A percentile compares a stretch with the other conserved stretches of the same genome.
Evolutionary conservation across 805 yeast species (phyloP).

Genomic region (Scheffersomyces stipitis): DNA sequence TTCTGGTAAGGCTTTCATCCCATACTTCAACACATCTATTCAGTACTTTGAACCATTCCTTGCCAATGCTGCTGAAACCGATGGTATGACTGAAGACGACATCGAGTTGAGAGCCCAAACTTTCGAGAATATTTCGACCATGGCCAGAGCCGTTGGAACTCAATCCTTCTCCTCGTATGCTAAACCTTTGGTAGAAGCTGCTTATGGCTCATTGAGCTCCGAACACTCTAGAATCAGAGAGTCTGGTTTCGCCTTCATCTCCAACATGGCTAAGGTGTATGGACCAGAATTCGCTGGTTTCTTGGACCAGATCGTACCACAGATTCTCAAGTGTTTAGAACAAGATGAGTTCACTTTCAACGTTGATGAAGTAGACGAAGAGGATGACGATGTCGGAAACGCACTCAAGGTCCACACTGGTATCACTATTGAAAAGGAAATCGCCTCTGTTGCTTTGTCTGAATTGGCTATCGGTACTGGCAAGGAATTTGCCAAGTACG

Average conservation of each 20-base stretch:
- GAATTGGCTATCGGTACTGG: constrained; percentile 90
- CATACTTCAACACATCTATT: constrained; percentile 82
- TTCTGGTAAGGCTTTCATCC: constrained; percentile 82
- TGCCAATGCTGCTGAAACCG: constrained; percentile 62
- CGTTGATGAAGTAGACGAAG: constrained; percentile 55
- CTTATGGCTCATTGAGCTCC: constrained; percentile 73
- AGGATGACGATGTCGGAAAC: constrained; percentile 63
- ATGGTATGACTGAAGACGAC: constrained; percentile 84
- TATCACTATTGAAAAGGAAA: constrained; percentile 92
- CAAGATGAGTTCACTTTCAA: constrained; percentile 81
- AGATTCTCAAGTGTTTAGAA: constrained; percentile 76
- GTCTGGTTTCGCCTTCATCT: constrained; percentile 89
- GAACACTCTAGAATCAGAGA: constrained; percentile 87
- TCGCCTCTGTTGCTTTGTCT: constrained; percentile 85
- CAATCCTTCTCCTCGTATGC: constrained; percentile 84
- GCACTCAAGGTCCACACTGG: constrained; percentile 89
- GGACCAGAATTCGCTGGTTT: constrained; percentile 87
- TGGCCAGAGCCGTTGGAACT: constrained; percentile 96
- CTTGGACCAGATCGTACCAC: constrained; percentile 79
- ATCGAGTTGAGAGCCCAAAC: constrained; percentile 89
- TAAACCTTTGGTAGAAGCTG: constrained; percentile 83
- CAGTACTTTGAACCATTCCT: constrained; percentile 80
- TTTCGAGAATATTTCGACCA: constrained; percentile 88
- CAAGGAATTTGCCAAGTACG: constrained; percentile 72
- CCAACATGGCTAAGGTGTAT: constrained; percentile 93